Base-by-base conservation (phyloP, 2,329 filamentous ascomycete species). In the Colletotrichum navitas region DNA sequence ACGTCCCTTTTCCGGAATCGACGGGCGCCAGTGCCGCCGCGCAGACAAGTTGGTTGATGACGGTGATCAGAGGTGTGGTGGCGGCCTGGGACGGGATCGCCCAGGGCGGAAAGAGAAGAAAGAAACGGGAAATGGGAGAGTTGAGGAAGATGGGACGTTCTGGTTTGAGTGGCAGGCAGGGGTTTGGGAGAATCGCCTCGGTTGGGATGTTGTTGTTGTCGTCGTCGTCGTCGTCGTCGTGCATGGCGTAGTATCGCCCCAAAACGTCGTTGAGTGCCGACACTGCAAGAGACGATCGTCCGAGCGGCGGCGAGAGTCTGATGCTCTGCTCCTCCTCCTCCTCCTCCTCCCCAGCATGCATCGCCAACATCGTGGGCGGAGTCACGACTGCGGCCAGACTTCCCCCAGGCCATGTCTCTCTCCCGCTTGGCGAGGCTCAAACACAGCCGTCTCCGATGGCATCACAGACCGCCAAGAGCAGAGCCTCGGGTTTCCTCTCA, bases 371-470 rank as follows among this genome's bases (percentile, higher is more conserved):
- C 6, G 41, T n/a, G 18, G 34, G 59, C 39, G 26, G 58, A 32
- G 64, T 45, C 56, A 49, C 26, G n/a, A 67, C 39, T 34, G 34
- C 34, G 54, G 14, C 12, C 54, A 56, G n/a, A 24, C 54, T 56
- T n/a, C 54, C 43, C 26, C 43, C 32, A 5, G 29, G 49, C 49
- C 49, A 14, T 29, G 24, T 29, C 7, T 24, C 45, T 58, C 49
- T 52, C n/a, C n/a, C 49, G 52, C 43, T 54, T 58, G 39, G 59
- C 64, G 64, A 68, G 45, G 52, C 68, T 71, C 64, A 68, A 68
- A 71, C 68, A 52, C 61, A 47, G 59, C 68, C 59, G 68, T 71
- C 59, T 71, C 45, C 29, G 36, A 58, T 32, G 39, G 66, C 61
- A 63, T 54, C 52, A 39, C 52, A 34, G 56, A 43, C 56, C 32